These are phyloP conservation scores for Neoboletus subvelutipes DNA, from an alignment of 768 basidiomycete species.

Conservation along the genomic window DNA sequence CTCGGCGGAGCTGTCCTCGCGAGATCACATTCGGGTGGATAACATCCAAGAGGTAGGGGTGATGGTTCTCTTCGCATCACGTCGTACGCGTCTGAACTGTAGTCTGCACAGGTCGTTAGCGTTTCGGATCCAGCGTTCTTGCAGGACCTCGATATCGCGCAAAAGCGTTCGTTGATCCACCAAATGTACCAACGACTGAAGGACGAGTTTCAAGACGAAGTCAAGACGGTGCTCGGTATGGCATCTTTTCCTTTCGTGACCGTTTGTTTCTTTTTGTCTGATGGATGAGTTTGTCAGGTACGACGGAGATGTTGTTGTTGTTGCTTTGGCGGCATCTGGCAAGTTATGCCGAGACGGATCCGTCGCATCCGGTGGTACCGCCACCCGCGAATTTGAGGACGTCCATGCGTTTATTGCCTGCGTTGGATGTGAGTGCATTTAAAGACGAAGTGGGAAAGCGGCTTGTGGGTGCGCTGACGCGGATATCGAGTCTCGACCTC, in stretches of 20 bases:
- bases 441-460: conserved; percentile 53
- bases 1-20: conserved; percentile 67
- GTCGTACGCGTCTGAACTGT: not conserved
- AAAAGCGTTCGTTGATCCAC: conserved; percentile 66
- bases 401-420: conserved; percentile 55
- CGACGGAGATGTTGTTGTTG: conserved; percentile 76
- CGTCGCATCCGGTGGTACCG: conserved; percentile 2
- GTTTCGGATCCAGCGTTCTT: conserved; percentile 54
- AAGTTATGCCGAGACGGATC: conserved; percentile 51
- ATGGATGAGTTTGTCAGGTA: conserved; percentile 39
- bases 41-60: conserved; percentile 65
- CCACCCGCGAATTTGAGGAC: conserved; percentile 38
- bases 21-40: conserved; percentile 67
- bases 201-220: conserved; percentile 41
- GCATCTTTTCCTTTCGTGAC: not conserved
- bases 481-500: conserved; percentile 52
- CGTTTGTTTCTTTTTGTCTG: not conserved
- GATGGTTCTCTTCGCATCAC: not conserved
- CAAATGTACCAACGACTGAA: conserved; percentile 56
- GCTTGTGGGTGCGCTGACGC: conserved; percentile 54
- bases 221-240: conserved; percentile 56
- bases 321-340: conserved; percentile 79
- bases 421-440: conserved; percentile 59
- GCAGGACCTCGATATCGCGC: conserved; percentile 64
- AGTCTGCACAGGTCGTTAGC: conserved; percentile 43